A percentile compares a stretch with the other conserved stretches of the same genome.
Conservation (phyloP, 257 asterid genomes). For the Rubia yunnanensis region DNA sequence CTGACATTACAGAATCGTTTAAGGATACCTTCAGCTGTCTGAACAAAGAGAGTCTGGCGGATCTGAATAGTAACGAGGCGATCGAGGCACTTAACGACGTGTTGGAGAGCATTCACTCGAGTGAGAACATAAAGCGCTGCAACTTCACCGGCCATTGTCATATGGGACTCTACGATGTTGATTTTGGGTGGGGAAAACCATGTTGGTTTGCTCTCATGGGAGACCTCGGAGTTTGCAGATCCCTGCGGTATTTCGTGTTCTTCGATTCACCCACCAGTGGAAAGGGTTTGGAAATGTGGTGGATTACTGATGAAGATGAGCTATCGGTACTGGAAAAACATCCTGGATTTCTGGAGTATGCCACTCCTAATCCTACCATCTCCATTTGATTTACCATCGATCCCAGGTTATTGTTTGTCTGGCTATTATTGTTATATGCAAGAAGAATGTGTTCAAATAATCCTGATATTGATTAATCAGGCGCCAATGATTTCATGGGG, state of each 20-base stretch:
- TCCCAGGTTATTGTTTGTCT: no score
- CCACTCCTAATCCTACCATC: conserved; percentile 18
- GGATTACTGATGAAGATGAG: conserved; percentile 14
- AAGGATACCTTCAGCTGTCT: conserved; percentile 16
- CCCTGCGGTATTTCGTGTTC: conserved; percentile 17
- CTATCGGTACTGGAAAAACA: conserved; percentile 13
- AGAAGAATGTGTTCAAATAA: no score
- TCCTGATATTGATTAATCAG: no score
- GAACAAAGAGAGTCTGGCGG: conserved; percentile 13
- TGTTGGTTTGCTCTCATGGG: conserved; percentile 16
- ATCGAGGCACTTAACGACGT: conserved; percentile 6
- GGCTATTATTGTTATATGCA: no score
- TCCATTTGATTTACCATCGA: not conserved
- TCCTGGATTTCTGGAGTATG: conserved; percentile 14
- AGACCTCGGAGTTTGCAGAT: conserved; percentile 2
- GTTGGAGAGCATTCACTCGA: conserved; percentile 11
- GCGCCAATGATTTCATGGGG: no score
- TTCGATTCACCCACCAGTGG: conserved; percentile 7
- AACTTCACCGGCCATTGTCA: conserved; percentile 12
- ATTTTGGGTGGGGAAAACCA: conserved; percentile 19
- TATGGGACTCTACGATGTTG: conserved; percentile 11
- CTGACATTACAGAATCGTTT: conserved; percentile 7
- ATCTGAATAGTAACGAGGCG: not conserved
- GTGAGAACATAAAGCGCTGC: conserved; percentile 4
- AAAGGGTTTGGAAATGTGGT: conserved; percentile 18